These are phyloP conservation scores for Lathyrus aphaca DNA, from an alignment of 306 rosid genomes.

Conservation along the genomic window DNA sequence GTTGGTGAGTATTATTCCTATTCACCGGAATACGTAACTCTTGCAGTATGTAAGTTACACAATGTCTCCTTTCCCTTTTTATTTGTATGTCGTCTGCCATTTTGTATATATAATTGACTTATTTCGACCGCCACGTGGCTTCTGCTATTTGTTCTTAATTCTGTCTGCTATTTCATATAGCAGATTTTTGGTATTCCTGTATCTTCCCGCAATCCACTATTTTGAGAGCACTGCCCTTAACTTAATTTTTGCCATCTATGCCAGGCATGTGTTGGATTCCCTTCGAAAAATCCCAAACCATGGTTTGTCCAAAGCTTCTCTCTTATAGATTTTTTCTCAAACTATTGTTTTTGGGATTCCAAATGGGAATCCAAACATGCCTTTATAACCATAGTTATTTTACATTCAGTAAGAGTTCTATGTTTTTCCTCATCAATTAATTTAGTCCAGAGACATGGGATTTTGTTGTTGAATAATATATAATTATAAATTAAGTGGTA, in stretches of 20 bases:
- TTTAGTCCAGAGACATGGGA: background rate
- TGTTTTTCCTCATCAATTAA: background rate
- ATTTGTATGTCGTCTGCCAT: background rate
- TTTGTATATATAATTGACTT: background rate
- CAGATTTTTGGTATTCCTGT: background rate
- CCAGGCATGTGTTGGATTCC: background rate
- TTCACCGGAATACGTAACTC: background rate
- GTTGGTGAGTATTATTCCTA: background rate
- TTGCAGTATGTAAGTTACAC: background rate
- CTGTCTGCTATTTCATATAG: background rate
- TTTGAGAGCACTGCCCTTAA: background rate
- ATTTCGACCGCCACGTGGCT: background rate
- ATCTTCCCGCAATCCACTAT: background rate
- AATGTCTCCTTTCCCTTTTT: background rate
- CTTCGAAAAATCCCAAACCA: background rate
- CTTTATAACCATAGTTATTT: background rate
- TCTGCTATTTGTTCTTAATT: background rate
- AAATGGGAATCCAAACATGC: constrained; percentile 2
- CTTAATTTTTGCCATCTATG: background rate
- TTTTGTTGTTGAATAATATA: constrained; percentile 13
- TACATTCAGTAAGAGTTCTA: constrained; percentile 1
- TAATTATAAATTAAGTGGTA: constrained; percentile 7
- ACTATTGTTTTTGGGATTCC: background rate
- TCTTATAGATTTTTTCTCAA: background rate
- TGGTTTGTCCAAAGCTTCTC: background rate